A percentile compares a stretch with the other conserved stretches of the same genome.
These are phyloP conservation scores for Sinapis alba DNA, from an alignment of 441 rosid species.

Conservation along the genomic window DNA sequence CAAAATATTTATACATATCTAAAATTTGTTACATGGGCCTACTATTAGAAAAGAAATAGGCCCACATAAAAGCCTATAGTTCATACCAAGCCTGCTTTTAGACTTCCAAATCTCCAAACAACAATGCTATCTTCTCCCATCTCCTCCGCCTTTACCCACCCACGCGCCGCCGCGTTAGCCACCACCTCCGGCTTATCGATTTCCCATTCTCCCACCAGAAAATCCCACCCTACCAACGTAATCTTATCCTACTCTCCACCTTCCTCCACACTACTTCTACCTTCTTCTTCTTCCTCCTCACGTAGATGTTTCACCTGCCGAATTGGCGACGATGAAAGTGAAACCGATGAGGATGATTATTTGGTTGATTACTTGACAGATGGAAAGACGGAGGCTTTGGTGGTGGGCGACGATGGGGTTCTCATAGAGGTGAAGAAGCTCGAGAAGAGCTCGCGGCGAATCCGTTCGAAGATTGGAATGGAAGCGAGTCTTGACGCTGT, in stretches of 20 bases:
- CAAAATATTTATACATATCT: neutral
- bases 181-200: conserved; percentile 6
- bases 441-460: conserved; percentile 67
- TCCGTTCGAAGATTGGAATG: conserved; percentile 67
- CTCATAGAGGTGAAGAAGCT: conserved; percentile 60
- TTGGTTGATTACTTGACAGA: conserved; percentile 43
- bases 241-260: neutral
- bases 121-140: conserved; percentile 49
- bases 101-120: conserved; percentile 27
- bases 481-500: conserved; percentile 70
- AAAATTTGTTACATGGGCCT: neutral
- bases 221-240: neutral
- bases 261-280: neutral
- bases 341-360: conserved; percentile 39
- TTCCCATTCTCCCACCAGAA: neutral
- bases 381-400: conserved; percentile 37
- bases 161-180: conserved; percentile 41
- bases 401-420: conserved; percentile 55
- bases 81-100: conserved; percentile 22
- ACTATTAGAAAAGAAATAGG: neutral
- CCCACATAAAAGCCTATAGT: conserved; percentile 34
- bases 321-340: conserved; percentile 31
- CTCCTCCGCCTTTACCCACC: conserved; percentile 29
- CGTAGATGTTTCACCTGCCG: conserved; percentile 38
- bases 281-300: conserved; percentile 5